Evolutionary conservation across 202 grass and related monocot genomes (phyloP), one percentile per base, ranked within the genome.

Genomic region (Schoenoplectus triqueter): DNA sequence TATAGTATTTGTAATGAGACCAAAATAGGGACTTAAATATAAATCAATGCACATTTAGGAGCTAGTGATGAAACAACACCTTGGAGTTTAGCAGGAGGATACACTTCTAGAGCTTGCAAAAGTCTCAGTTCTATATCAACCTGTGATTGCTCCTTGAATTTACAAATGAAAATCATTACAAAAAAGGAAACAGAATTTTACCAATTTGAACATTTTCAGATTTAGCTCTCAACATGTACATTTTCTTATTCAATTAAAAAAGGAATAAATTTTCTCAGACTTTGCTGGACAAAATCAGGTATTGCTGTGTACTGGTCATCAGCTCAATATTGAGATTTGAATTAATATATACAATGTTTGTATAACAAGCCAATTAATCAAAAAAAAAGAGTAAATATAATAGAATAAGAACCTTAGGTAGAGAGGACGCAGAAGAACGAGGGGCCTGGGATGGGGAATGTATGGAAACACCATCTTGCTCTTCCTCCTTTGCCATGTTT

Each of bases 391-490:
- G 49, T 9, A 68, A 40, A 82, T 6, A 11, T 48, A 10, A 42
- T 15, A 10, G 3, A 52, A 57, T 80, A 4, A 11, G 11, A 63
- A 95, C 96, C 96, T 92, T 99, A 39, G 93, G 91, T 20, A 99
- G 88, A 42, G 96, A 99, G 3, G 96, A 99, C 0, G 91, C 96
- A 11, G 96, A 96, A 3, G 96, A 99, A 7, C 86, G 96, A 48
- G 91, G 96, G 59, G 90, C 96, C 85, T 99, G 96, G 3, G 84
- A 84, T 10, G 92, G 91, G 13, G 95, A 98, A 73, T 94, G 92
- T 54, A 84, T 80, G 14, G 92, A 95, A 7, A 92, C 60, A 69
- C 92, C 92, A 40, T 95, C 90, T 88, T 92, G 92, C 59, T 92
- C 92, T 87, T 94, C 92, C 62, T 92, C 92, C 67, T 77, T 89